These are phyloP conservation scores for Annulohypoxylon bovei DNA, from an alignment of 495 filamentous ascomycete genomes.

Conservation along the genomic window DNA sequence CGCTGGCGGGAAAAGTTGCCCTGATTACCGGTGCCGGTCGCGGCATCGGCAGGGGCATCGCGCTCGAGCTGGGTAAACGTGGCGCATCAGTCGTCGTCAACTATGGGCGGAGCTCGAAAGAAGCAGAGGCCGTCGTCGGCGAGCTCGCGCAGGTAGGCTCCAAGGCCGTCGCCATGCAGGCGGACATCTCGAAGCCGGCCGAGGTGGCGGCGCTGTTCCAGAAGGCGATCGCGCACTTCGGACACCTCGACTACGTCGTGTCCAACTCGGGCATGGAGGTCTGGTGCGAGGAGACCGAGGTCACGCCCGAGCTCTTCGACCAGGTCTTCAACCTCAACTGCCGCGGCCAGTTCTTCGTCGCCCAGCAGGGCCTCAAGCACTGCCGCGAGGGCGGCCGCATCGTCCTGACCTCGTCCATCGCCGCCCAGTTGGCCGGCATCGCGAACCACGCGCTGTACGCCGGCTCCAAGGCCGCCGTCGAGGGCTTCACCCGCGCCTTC, in stretches of 20 bases:
- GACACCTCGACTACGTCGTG: conserved; percentile 77
- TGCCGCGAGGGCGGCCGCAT: conserved; percentile 69
- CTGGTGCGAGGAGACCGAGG: conserved; percentile 72
- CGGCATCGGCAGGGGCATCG: conserved; percentile 80
- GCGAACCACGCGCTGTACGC: conserved; percentile 72
- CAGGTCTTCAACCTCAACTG: conserved; percentile 81
- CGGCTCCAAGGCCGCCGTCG: conserved; percentile 66
- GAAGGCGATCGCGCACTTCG: conserved; percentile 49
- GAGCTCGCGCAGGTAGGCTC: conserved; percentile 67
- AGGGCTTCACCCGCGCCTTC: conserved; percentile 66
- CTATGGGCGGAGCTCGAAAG: conserved; percentile 70
- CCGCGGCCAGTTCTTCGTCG: conserved; percentile 84
- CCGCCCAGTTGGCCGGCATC: conserved; percentile 69
- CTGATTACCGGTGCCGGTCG: conserved; percentile 74
- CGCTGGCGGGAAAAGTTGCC: conserved; percentile 72
- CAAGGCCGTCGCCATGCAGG: conserved; percentile 74
- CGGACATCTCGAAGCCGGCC: conserved; percentile 75
- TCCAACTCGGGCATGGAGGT: conserved; percentile 74
- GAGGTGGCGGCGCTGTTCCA: conserved; percentile 70
- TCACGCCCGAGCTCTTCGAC: conserved; percentile 80
- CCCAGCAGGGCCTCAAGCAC: conserved; percentile 72
- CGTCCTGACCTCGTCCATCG: conserved; percentile 72
- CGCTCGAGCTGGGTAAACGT: conserved; percentile 77
- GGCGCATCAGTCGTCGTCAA: conserved; percentile 82
- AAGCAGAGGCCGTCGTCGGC: conserved; percentile 70